A percentile compares a stretch with the other conserved stretches of the same genome.
These are phyloP conservation scores for Fusarium sambucinum DNA, from an alignment of 2,329 filamentous ascomycete species.

Conservation along the genomic window DNA sequence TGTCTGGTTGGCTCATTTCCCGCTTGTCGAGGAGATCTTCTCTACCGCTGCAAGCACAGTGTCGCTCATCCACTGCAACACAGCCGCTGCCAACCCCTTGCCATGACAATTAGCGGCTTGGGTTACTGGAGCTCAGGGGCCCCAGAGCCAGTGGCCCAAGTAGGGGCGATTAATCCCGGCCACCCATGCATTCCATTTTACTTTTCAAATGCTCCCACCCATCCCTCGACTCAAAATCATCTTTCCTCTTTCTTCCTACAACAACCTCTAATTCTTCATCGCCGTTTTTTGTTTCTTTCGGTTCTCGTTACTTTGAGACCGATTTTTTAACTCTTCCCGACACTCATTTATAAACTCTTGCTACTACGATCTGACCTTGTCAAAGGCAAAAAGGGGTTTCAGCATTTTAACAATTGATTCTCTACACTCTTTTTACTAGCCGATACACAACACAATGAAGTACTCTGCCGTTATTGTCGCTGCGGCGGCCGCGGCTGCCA, in stretches of 20 bases:
- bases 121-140: conserved; percentile 27
- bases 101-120: conserved; percentile 36
- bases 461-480: conserved; percentile 56
- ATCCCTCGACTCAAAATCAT: conserved; percentile 26
- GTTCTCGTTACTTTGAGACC: conserved; percentile 45
- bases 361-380: conserved; percentile 23
- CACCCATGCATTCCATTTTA: conserved; percentile 37
- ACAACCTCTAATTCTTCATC: conserved; percentile 45
- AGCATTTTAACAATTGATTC: conserved; percentile 37
- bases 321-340: conserved; percentile 47
- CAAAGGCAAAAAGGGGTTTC: conserved; percentile 35
- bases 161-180: no score
- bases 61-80: conserved; percentile 23
- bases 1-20: conserved; percentile 25
- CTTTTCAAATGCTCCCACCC: conserved; percentile 39
- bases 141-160: conserved; percentile 10
- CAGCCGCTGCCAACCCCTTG: conserved; percentile 34
- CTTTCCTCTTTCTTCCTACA: conserved; percentile 34
- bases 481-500: conserved; percentile 56
- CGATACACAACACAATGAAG: conserved; percentile 50
- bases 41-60: conserved; percentile 33
- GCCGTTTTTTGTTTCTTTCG: conserved; percentile 39
- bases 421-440: conserved; percentile 31
- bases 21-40: conserved; percentile 18
- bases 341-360: conserved; percentile 48